Conservation (phyloP, 2,329 filamentous ascomycete genomes). For the Moelleriella libera region DNA sequence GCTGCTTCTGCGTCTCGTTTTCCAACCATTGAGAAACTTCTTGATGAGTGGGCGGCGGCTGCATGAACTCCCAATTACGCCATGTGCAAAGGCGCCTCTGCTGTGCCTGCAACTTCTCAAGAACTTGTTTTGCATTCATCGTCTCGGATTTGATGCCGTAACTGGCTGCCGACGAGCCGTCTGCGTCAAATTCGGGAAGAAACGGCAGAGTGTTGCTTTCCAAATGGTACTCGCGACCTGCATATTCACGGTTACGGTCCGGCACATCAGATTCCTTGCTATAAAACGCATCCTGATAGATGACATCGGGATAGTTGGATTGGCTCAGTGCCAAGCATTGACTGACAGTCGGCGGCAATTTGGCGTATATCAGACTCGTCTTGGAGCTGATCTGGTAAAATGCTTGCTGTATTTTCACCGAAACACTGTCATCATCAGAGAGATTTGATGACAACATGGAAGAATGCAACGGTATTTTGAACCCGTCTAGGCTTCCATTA, state of each 20-base stretch:
- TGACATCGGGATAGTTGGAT: conserved; percentile 40
- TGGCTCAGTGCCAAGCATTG: conserved; percentile 11
- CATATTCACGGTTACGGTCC: conserved; percentile 64
- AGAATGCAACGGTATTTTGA: background rate
- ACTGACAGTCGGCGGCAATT: conserved; percentile 12
- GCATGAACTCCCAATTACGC: conserved; percentile 60
- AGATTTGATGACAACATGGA: background rate
- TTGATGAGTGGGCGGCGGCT: conserved; percentile 51
- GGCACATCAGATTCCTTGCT: conserved; percentile 75
- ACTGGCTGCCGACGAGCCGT: conserved; percentile 37
- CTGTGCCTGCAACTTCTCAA: conserved; percentile 34
- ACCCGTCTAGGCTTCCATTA: too few species aligned
- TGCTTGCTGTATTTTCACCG: conserved; percentile 2
- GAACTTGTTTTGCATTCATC: conserved; percentile 32
- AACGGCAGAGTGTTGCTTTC: conserved; percentile 63
- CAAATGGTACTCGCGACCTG: conserved; percentile 71
- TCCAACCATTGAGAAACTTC: conserved; percentile 60
- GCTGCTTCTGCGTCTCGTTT: conserved; percentile 9
- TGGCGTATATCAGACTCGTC: conserved; percentile 10
- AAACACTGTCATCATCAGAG: conserved; percentile 1
- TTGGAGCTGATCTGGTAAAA: background rate
- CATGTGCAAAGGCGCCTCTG: conserved; percentile 37
- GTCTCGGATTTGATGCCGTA: conserved; percentile 35
- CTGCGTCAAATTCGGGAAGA: conserved; percentile 63
- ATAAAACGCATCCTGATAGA: conserved; percentile 81